Evolutionary conservation across 2,329 filamentous ascomycete species (phyloP), one percentile per base, ranked within the genome.

Genomic region (Thermoascus crustaceus): DNA sequence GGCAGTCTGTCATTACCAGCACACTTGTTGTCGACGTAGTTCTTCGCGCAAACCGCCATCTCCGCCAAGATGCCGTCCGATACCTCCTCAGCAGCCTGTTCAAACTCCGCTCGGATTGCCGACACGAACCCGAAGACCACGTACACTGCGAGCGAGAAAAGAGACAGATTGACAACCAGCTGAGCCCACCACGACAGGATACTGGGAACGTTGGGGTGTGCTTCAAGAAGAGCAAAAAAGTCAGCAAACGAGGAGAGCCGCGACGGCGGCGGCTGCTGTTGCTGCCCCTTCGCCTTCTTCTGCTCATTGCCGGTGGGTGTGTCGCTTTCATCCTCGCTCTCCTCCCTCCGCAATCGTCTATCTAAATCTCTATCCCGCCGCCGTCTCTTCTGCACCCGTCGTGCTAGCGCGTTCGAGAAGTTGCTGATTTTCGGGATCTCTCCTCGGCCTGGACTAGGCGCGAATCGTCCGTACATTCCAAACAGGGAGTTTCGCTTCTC

Each of bases 21-120:
- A 58, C 91, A 98, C 23, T 72, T 69, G 52, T 98, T 98, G 31
- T 78, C 71, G 2, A 72, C 66, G 58, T 82, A 98, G 44, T 89
- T 72, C 24, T 75, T 73, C 2, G 75, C 73, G 57, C 91, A 98
- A 5, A 71, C 67, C 1, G 76, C 72, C 57, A 91, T 91, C 44
- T 86, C 78, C 7, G 76, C 73, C 41, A 88, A 62, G 14, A 91
- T 75, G 9, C 77, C 74, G 2, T 75, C 68, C n/a, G 78, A 76
- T 8, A 78, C 80, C 36, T 78, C 76, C 29, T 80, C 72, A 7
- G 81, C 78, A 22, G 82, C 83, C 34, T 81, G 76, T 41, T 78
- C 69, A 21, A 94, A 80, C 55, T 95, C 88, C 16, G 73, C 71
- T 9, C 79, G 78, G 34, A 91, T 77, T 6, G 83, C 81, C 9